Conservation (phyloP, 257 asterid genomes). For the Solanum chiquidenum region DNA sequence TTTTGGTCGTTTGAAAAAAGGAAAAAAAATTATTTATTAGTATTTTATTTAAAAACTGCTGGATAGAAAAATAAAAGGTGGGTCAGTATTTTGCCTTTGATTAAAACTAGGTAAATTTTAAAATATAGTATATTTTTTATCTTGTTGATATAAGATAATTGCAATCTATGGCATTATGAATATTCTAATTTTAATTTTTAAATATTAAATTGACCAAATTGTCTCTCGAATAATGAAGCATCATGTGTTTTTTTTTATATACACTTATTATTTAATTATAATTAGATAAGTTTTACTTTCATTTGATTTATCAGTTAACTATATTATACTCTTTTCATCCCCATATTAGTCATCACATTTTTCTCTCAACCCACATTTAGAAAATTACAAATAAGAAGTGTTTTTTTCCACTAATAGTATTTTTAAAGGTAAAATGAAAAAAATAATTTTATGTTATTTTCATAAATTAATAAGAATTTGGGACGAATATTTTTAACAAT, state of each 20-base stretch:
- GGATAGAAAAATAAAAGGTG: background rate
- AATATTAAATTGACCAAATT: no score
- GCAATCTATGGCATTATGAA: background rate
- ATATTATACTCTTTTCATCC: background rate
- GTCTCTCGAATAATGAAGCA: no score
- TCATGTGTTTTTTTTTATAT: no score
- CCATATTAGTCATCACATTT: background rate
- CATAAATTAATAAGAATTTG: background rate
- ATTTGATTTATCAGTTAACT: background rate
- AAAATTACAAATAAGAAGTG: background rate
- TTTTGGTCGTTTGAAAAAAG: background rate
- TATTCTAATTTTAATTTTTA: background rate
- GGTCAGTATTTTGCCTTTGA: background rate
- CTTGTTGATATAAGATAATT: background rate
- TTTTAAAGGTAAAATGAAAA: background rate
- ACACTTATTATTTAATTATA: background rate
- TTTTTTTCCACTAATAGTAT: background rate
- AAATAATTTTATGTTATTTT: no score
- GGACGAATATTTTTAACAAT: background rate
- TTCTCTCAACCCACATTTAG: background rate
- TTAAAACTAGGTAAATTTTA: no score
- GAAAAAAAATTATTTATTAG: background rate
- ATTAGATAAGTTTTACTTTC: background rate
- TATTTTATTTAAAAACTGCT: no score
- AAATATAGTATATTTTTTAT: no score